Base-by-base conservation (phyloP, 1,139 yeast genomes). In the Kodamaea alishanica region DNA sequence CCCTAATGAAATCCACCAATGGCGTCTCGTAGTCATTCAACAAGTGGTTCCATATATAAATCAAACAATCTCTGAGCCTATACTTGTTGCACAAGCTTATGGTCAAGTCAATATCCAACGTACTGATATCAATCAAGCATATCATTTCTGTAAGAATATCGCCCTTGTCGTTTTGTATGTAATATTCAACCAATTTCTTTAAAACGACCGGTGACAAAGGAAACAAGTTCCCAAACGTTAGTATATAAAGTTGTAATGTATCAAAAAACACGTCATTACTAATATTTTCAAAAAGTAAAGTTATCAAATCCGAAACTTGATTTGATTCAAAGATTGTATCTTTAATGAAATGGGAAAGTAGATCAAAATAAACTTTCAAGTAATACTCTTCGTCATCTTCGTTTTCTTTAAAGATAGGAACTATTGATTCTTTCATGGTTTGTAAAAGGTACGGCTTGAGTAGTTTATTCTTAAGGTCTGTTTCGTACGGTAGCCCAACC, bases 51-150 rank as follows among this genome's bases (percentile, higher is more conserved):
- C 88, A 83, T 26, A 89, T 73, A 55, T 80, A 87, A 0, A 79
- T 71, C 35, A 76, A 61, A 26, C 86, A 75, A 39, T 84, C 92
- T 27, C 69, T 63, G 6, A 87, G 63, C 8, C 71, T 63, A 48
- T 81, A 64, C 42, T 71, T 54, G 24, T 65, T 63, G 55, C 95
- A 84, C 26, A 86, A 61, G 6, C 68, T 66, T 24, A 85, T 67
- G 0, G 92, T 78, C 25, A 82, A 58, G 58, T 89, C 95, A 32
- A 88, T 71, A 54, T 89, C 96, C 42, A 89, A 67, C n/a, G 78
- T 69, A 3, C 63, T 49, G 8, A 84, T 70, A 51, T 87, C 88
- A 22, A 88, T 58, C 8, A 77, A 61, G 49, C 94, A 82, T 10
- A 88, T 63, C 22, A 88, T 56, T 42, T 81, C 81, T 32, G 87